These are phyloP conservation scores for Penicillium salamii DNA, from an alignment of 495 filamentous ascomycete genomes.

Conservation along the genomic window DNA sequence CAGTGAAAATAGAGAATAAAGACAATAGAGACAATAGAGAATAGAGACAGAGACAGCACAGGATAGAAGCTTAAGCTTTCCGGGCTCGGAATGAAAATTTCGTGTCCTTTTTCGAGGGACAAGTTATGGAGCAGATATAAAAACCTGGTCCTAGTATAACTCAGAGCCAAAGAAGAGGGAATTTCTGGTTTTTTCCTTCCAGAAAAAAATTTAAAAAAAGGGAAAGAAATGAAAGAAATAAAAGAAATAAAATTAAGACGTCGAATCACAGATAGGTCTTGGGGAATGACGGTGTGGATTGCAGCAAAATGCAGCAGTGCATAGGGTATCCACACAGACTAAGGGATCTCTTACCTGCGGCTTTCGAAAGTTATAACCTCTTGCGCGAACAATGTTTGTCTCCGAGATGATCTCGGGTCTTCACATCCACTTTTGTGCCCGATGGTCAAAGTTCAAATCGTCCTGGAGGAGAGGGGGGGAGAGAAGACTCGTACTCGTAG, in stretches of 20 bases:
- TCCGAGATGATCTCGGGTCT: neutral
- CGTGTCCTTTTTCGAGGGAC: too few species aligned
- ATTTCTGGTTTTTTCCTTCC: too few species aligned
- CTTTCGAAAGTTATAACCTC: too few species aligned
- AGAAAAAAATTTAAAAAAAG: neutral
- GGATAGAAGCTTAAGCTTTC: neutral
- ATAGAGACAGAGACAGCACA: neutral
- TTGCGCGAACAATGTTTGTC: too few species aligned
- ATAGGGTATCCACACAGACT: constrained; percentile 5
- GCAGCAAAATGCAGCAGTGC: constrained; percentile 5
- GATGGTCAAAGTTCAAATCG: constrained; percentile 7
- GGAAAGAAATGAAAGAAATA: neutral
- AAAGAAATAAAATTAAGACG: constrained; percentile 9
- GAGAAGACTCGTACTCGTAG: neutral
- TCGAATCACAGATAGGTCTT: constrained; percentile 5
- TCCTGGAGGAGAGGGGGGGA: neutral
- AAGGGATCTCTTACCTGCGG: neutral
- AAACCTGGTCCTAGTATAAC: too few species aligned
- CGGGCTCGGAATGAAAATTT: too few species aligned
- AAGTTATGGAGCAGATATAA: neutral
- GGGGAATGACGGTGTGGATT: constrained; percentile 36
- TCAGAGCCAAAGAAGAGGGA: too few species aligned
- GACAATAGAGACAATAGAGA: constrained; percentile 3
- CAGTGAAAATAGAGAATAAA: constrained; percentile 1
- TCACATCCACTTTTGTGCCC: neutral